Evolutionary conservation across 495 filamentous ascomycete species (phyloP), one percentile per base, ranked within the genome.

Genomic region (Aspergillus ostianus): DNA sequence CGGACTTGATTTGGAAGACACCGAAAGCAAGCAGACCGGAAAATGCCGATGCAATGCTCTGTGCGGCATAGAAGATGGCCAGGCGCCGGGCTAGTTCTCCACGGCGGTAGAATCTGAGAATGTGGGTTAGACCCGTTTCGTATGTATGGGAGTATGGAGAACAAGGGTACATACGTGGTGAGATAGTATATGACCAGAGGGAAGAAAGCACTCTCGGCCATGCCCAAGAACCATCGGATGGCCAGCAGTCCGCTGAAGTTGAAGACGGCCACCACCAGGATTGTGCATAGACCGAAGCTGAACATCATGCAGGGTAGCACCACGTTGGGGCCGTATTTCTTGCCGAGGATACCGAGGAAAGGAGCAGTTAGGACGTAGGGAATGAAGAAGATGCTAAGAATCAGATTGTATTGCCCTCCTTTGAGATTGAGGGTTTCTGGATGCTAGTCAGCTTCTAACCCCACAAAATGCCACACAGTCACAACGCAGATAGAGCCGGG

Each of bases 1-100:
- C 69, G 8, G 80, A 71, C n/a, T 85, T 57, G 68, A 91, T 91
- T 55, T 86, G 88, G 66, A 91, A 90, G 4, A 89, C 83, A 0
- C 87, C 89, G 60, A 87, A 90, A 0, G 89, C 83, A 13, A 92
- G 74, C 0, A 91, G 76, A 3, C 88, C 89, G 3, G 82, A 81
- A 65, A 90, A 91, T 19, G 87, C 89, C 49, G 80, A 82, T 15
- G 88, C 89, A 53, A 91, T 85, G 54, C 83, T 87, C 32, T 82
- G 84, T 0, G 87, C 87, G 4, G 88, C 89, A 66, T 91, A 91
- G 77, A 91, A 92, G 58, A 91, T 78, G 47, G 85, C 87, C 4
- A 92, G 77, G 7, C 89, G 85, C 4, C 87, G 75, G n/a, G 87
- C 89, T 10, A 92, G 78, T 65, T 91, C 88, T n/a, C 84, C 84